Base-by-base conservation (phyloP, 148 eudicot genomes). In the Nepenthes gracilis region DNA sequence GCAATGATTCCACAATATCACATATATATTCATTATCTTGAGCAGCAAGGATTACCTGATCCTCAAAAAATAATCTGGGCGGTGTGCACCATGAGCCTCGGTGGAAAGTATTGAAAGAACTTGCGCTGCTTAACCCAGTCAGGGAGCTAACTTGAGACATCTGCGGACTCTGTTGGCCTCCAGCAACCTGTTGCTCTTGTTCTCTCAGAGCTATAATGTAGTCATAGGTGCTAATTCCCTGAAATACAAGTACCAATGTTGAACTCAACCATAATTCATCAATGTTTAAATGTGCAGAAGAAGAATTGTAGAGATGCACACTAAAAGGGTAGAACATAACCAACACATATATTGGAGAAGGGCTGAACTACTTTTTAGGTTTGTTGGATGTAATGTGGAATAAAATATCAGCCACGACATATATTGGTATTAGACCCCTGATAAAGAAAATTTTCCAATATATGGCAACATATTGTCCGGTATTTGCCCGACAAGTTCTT, bases 141-240 rank as follows among this genome's bases (percentile, higher is more conserved):
- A 86, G 73, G 52, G 99, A 94, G 85, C 99, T 94, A 36, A 67
- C 90, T 60, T 72, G 85, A 9, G 99, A 94, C 99, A 93, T 89
- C 65, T 89, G 99, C 48, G 97, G 97, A 69, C 99, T 94, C 68
- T 89, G 99, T 63, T 88, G 95, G n/a, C 91, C 91, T 55, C 83
- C 97, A 48, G 63, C 78, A 64, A 77, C 97, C 76, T 79, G 85
- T 67, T 91, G 96, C 55, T 94, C 99, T 71, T 94, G 99, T 62
- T 94, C 99, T 67, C 99, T 83, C 62, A 94, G 75, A 60, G 99
- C 99, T 70, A 94, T 88, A 23, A 94, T 94, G 71, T 94, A 94
- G 76, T 94, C 99, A 63, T 94, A 94, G 43, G 99, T 94, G 81
- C 92, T 94, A 34, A 94, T 81, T 47, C 99, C 99, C 99, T 94